A percentile compares a stretch with the other conserved stretches of the same genome.
phyloP scores from a whole-genome alignment of 2,329 filamentous ascomycete genomes.

The Monilinia vaccinii-corymbosi region DNA sequence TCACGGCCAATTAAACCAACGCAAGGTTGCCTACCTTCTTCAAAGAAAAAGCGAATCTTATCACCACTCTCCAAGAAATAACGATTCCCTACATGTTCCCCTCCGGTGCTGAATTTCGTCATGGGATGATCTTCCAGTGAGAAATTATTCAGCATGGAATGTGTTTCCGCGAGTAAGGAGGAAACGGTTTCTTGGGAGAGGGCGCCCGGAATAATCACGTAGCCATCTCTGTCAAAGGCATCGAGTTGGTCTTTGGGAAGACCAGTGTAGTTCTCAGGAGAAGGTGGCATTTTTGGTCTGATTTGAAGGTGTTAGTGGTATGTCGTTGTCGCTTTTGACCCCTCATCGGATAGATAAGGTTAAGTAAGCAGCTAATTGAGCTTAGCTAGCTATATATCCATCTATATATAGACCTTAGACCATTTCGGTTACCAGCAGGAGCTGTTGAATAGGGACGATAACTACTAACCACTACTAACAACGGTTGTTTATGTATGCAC shows the following conservation, averaged over 20 bases:
- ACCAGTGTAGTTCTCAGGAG: slow-evolving; percentile 12
- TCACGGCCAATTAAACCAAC: neutral
- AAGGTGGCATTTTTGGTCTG: neutral
- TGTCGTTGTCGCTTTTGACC: neutral
- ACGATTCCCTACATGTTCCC: slow-evolving; percentile 78
- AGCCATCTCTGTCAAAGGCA: slow-evolving; percentile 74
- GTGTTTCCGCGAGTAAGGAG: slow-evolving; percentile 64
- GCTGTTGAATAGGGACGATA: too few species aligned
- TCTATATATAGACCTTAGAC: too few species aligned
- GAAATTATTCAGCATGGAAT: slow-evolving; percentile 65
- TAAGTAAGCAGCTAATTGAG: too few species aligned
- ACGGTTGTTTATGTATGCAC: too few species aligned
- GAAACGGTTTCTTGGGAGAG: slow-evolving; percentile 57
- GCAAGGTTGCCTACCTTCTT: slow-evolving; percentile 47
- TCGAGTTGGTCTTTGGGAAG: slow-evolving; percentile 64
- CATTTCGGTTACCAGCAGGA: too few species aligned
- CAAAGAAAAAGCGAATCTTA: slow-evolving; percentile 94
- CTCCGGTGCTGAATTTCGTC: slow-evolving; percentile 87
- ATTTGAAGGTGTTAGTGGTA: neutral
- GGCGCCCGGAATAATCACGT: slow-evolving; percentile 75
- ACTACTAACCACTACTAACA: too few species aligned
- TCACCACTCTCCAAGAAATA: slow-evolving; percentile 90
- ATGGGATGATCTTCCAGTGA: slow-evolving; percentile 78
- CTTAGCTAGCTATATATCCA: too few species aligned
- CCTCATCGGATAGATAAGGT: too few species aligned